A percentile compares a stretch with the other conserved stretches of the same genome.
These are phyloP conservation scores for Protomyces pachydermus DNA, from an alignment of 1,139 yeast genomes.

Conservation along the genomic window DNA sequence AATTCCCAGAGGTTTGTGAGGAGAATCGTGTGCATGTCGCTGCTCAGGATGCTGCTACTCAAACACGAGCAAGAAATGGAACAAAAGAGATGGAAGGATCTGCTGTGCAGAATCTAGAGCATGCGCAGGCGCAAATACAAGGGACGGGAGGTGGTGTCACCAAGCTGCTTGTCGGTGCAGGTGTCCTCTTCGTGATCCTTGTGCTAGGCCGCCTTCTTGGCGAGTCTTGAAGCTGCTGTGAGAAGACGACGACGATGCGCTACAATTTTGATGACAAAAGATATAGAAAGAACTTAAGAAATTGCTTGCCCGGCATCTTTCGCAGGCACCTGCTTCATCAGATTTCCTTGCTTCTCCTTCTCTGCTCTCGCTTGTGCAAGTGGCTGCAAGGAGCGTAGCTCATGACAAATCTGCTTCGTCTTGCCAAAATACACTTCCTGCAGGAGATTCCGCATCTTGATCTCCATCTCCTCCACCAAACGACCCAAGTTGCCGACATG, in stretches of 20 bases:
- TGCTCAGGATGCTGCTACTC: not conserved
- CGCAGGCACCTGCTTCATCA: constrained; percentile 3
- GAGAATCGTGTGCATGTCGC: constrained; percentile 41
- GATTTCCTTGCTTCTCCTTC: not conserved
- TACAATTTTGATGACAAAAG: too few species aligned
- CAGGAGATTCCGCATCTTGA: constrained; percentile 75
- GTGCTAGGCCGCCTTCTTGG: not conserved
- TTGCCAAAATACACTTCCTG: constrained; percentile 95
- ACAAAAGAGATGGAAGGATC: not conserved
- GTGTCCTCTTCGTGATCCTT: not conserved
- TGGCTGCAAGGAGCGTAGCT: constrained; percentile 51
- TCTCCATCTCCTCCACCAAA: constrained; percentile 81
- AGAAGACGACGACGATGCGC: too few species aligned
- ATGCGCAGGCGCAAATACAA: not conserved
- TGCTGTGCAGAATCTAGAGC: not conserved
- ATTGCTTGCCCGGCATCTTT: not conserved
- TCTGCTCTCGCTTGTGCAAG: constrained; percentile 2
- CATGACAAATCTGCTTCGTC: constrained; percentile 76
- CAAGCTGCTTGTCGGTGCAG: not conserved
- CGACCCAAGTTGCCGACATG: constrained; percentile 85
- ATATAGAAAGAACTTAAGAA: not conserved
- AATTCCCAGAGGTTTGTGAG: constrained; percentile 65
- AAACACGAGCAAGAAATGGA: not conserved
- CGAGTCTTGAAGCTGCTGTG: not conserved
- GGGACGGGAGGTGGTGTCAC: not conserved